Conservation (phyloP, 768 basidiomycete genomes). For the Phaeotremella fagi region DNA sequence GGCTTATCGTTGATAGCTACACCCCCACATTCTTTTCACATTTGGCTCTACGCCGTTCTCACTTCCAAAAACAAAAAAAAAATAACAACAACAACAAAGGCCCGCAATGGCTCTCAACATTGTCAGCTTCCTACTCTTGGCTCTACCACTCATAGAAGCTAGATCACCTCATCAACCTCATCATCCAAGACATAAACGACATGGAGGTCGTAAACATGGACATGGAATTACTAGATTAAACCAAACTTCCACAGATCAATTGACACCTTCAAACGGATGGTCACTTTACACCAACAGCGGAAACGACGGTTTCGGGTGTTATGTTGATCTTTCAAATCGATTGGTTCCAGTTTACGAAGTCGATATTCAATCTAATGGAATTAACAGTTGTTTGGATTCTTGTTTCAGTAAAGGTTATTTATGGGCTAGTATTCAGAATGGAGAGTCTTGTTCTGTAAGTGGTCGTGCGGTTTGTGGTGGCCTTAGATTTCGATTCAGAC, state of each 20-base stretch:
- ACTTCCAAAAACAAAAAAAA: no score
- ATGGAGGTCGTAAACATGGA: not conserved
- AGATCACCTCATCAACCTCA: not conserved
- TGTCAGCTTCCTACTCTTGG: no score
- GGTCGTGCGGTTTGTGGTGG: not conserved
- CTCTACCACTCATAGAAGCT: not conserved
- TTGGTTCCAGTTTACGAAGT: not conserved
- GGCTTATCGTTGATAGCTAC: no score
- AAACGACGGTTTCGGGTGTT: not conserved
- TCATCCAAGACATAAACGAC: not conserved
- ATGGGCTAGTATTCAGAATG: not conserved
- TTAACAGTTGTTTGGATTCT: not conserved
- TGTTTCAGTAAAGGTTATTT: not conserved
- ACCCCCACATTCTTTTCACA: no score
- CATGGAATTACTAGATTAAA: not conserved
- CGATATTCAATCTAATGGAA: not conserved
- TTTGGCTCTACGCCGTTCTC: no score
- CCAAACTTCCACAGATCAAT: not conserved
- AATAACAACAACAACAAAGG: no score
- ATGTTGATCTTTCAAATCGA: not conserved
- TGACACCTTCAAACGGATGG: not conserved
- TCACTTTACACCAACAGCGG: not conserved
- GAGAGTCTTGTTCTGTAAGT: not conserved
- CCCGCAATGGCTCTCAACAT: no score
- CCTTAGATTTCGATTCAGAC: no score